Evolutionary conservation across 352 stramenopile species (phyloP).

Genomic region (Plasmopara viticola): DNA sequence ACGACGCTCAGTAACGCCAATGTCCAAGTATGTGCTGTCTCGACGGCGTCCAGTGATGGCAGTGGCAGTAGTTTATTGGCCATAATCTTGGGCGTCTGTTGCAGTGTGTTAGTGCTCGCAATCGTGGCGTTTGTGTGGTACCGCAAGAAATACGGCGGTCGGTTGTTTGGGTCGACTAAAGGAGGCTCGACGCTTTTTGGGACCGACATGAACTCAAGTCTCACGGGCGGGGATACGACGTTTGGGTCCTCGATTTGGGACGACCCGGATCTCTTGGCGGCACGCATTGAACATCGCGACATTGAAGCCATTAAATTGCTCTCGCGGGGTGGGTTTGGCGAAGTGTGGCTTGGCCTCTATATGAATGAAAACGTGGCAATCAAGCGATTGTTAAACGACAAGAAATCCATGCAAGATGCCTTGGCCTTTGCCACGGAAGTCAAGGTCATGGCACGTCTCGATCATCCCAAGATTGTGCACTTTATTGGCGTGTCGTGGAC

Average conservation of each 20-base stretch:
- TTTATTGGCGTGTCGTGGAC: slow-evolving; percentile 72
- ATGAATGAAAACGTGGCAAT: slow-evolving; percentile 65
- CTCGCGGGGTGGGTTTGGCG: slow-evolving; percentile 57
- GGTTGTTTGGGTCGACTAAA: slow-evolving; percentile 20
- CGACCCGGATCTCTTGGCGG: slow-evolving; percentile 51
- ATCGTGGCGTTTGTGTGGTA: slow-evolving; percentile 39
- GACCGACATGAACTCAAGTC: slow-evolving; percentile 30
- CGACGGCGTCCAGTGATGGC: slow-evolving; percentile 12
- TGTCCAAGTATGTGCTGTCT: slow-evolving; percentile 27
- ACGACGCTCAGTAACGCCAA: slow-evolving; percentile 18
- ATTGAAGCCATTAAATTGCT: slow-evolving; percentile 50
- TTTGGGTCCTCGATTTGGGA: slow-evolving; percentile 58
- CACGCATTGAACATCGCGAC: slow-evolving; percentile 49
- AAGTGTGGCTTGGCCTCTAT: slow-evolving; percentile 64
- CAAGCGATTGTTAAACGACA: slow-evolving; percentile 48
- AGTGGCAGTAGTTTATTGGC: slow-evolving; percentile 26
- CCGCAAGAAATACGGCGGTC: slow-evolving; percentile 28
- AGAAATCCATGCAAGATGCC: slow-evolving; percentile 48
- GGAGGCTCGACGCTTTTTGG: slow-evolving; percentile 22
- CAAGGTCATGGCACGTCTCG: slow-evolving; percentile 46
- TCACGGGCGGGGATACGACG: slow-evolving; percentile 31
- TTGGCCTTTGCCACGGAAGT: slow-evolving; percentile 58
- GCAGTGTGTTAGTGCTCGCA: slow-evolving; percentile 34
- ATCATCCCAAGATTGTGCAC: slow-evolving; percentile 58
- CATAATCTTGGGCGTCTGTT: slow-evolving; percentile 42